Evolutionary conservation across 768 basidiomycete genomes (phyloP).

Genomic region (Leucocoprinus birnbaumii): DNA sequence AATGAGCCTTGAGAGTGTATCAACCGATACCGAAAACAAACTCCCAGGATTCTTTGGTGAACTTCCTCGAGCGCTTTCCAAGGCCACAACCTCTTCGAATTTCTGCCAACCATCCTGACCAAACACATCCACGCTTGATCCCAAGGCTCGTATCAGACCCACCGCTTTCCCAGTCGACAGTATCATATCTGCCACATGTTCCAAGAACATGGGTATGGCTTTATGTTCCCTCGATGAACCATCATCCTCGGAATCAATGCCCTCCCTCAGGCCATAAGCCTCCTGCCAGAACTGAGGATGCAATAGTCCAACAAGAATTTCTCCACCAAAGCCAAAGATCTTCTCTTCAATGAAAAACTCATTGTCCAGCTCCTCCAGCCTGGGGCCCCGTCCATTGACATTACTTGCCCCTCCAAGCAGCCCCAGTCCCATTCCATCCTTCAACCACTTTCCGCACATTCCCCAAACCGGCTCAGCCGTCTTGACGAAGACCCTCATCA

Average conservation of each 20-base stretch:
- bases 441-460: constrained; percentile 71
- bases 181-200: constrained; percentile 53
- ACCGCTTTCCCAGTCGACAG: constrained; percentile 74
- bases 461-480: constrained; percentile 72
- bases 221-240: constrained; percentile 20
- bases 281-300: constrained; percentile 82
- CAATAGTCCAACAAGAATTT: constrained; percentile 45
- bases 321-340: constrained; percentile 44
- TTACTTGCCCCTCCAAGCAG: constrained; percentile 18
- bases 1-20: constrained; percentile 59
- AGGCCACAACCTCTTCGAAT: constrained; percentile 38
- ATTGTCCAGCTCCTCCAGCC: constrained; percentile 48
- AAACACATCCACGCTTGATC: constrained; percentile 25
- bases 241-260: constrained; percentile 24
- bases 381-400: constrained; percentile 18
- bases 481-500: constrained; percentile 60
- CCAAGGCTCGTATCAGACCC: constrained; percentile 68
- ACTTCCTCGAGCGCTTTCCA: constrained; percentile 15
- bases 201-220: constrained; percentile 59
- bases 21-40: constrained; percentile 52
- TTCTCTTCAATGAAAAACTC: constrained; percentile 84
- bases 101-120: constrained; percentile 34
- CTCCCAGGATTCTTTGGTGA: constrained; percentile 12
- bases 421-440: constrained; percentile 63
- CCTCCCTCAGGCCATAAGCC: constrained; percentile 58